Base-by-base conservation (phyloP, 2,329 filamentous ascomycete species). In the Pseudopithomyces chartarum region DNA sequence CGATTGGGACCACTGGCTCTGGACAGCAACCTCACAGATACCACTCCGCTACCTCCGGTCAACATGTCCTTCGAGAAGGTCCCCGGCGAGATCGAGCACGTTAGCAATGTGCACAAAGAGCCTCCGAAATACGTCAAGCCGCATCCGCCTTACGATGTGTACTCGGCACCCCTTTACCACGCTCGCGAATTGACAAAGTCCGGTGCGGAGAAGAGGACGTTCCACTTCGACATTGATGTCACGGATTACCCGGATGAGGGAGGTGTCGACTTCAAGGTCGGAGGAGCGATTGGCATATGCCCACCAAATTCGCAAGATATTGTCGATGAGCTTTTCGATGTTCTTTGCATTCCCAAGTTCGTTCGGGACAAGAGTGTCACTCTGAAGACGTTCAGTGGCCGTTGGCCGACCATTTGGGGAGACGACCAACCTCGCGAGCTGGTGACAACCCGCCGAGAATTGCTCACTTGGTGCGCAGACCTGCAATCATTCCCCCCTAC, bases 391-490 rank as follows among this genome's bases (percentile, higher is more conserved):
- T 86, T 84, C 34, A 85, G 83, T 58, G 94, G 94, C 33, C 85
- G 95, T 48, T 99, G 94, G 94, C 95, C 95, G 3, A 99, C 95
- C 0, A 96, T 99, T 48, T 99, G 95, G 95, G 95, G 94, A 40
- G 91, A 96, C 2, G 94, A 98, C 19, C 79, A 90, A 75, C 78
- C 93, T 6, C 87, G 95, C 55, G 89, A 95, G 73, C 81, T 99
- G n/a, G 82, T 93, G 54, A 97, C 94, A 3, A 98, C 93, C 0
- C 87, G 94, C 46, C 85, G 94, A 48, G 94, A 96, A 73, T 81
- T 99, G n/a, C 81, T 99, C 54, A 96, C 90, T 10, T 99, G 95
- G 95, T 97, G 93, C 73, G 88, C 90, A 23, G 95, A 99, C 74
- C 87, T 98, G 60, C 92, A 97, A 75, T 96, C 92, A 13, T 92